Base-by-base conservation (phyloP, 371 early-diverging fungal genomes). In the Dipsacomyces acuminosporus region DNA sequence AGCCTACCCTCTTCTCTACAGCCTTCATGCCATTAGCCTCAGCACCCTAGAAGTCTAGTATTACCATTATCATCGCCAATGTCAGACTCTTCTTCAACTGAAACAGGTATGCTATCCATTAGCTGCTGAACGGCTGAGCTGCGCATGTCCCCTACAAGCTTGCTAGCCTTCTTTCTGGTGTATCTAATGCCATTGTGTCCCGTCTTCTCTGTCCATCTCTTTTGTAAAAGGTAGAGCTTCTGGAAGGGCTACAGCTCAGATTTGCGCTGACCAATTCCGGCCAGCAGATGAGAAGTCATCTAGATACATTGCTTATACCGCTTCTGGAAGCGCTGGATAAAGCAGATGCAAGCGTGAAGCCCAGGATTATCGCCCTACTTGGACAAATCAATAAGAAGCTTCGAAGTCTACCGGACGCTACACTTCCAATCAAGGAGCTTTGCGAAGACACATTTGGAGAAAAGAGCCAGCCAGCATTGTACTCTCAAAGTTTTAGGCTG, bases 231-330 rank as follows among this genome's bases (percentile, higher is more conserved):
- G 51, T 65, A 80, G 81, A 79, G 43, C 74, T 88, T 11, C 65
- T 84, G 55, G 93, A 92, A 50, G 87, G 80, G 41, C 91, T 93
- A 38, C 91, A 90, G 74, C 66, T 94, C 24, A 80, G 86, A 33
- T 80, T 94, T 45, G 94, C 93, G n/a, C 64, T 94, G 59, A 84
- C 90, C 19, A 82, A 80, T 49, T 83, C 84, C 0, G 84, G 87
- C 60, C 78, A 79, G 4, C 83, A 88, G 51, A 71, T 94, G 52
- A 86, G 89, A 66, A 81, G 79, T 42, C 79, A 78, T 15, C 72
- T 93, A 25, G 67, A 59, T 24, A 72, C 77, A 25, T 85, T 91
- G 54, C 78, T 94, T 20, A 76, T 83, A 2, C 91, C 93, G 3
- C 78, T 91, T 0, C 73, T 94, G 9, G 61, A 84, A 44, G 92